phyloP scores from a whole-genome alignment of 371 early-diverging fungal genomes.

The Saksenaea vasiformis region DNA sequence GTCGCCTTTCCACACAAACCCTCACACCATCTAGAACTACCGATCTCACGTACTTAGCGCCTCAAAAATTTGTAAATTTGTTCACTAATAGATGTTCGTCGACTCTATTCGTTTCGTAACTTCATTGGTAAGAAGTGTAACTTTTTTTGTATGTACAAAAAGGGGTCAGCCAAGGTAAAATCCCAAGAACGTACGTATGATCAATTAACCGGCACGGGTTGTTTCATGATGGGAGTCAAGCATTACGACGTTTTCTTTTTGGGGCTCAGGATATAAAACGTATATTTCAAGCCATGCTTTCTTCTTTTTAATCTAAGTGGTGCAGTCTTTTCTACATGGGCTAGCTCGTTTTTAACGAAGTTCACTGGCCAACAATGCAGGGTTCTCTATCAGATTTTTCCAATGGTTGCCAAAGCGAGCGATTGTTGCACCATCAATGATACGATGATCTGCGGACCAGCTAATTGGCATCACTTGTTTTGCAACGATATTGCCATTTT shows the following conservation, averaged over 20 bases:
- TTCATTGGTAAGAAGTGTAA: neutral
- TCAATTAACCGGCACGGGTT: no score
- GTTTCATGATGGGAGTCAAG: no score
- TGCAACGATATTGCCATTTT: slow-evolving; percentile 56
- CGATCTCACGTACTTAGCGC: neutral
- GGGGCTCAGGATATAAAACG: no score
- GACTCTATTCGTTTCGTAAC: neutral
- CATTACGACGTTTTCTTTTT: no score
- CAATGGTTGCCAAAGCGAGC: slow-evolving; percentile 85
- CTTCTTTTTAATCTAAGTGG: no score
- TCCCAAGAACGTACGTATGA: no score
- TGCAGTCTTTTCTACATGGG: neutral
- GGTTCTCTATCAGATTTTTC: slow-evolving; percentile 85
- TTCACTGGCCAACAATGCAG: slow-evolving; percentile 54
- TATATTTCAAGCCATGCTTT: no score
- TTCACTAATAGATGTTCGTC: slow-evolving; percentile 1
- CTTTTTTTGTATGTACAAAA: neutral
- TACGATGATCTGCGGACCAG: slow-evolving; percentile 95
- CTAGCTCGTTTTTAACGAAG: slow-evolving; percentile 34
- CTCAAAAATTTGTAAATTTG: neutral
- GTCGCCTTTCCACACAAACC: slow-evolving; percentile 82
- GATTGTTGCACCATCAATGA: slow-evolving; percentile 94
- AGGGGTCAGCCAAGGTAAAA: no score
- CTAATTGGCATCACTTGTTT: slow-evolving; percentile 74
- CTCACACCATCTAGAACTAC: slow-evolving; percentile 60